Conservation (phyloP, 148 eudicot genomes). For the Selenicereus undatus region DNA sequence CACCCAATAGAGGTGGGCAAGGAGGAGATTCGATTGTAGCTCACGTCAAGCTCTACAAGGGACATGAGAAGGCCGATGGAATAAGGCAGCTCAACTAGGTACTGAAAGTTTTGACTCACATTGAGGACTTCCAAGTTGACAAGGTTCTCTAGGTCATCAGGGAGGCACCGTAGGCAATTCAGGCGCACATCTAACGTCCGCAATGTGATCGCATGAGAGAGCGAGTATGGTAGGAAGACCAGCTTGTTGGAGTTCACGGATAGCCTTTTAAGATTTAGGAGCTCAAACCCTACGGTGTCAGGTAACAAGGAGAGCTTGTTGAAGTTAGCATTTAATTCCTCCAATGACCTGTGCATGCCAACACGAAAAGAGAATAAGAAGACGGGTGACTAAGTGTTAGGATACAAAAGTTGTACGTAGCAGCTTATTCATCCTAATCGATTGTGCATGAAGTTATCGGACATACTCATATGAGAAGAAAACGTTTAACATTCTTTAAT, state of each 20-base stretch:
- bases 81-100: slow-evolving; percentile 49
- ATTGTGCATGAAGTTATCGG: too few relatives aligned
- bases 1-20: slow-evolving; percentile 64
- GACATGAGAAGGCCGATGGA: slow-evolving; percentile 71
- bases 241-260: slow-evolving; percentile 76
- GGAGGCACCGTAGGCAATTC: slow-evolving; percentile 69
- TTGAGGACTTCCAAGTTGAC: slow-evolving; percentile 58
- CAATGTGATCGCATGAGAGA: slow-evolving; percentile 56
- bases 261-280: slow-evolving; percentile 51
- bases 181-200: slow-evolving; percentile 58
- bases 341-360: slow-evolving; percentile 32
- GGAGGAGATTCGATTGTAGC: slow-evolving; percentile 52
- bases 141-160: slow-evolving; percentile 71
- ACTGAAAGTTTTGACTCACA: slow-evolving; percentile 71
- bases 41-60: slow-evolving; percentile 62
- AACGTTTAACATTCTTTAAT: too few relatives aligned
- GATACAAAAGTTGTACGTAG: too few relatives aligned
- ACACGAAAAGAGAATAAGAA: background rate
- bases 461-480: too few relatives aligned
- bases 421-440: too few relatives aligned
- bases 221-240: slow-evolving; percentile 51
- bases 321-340: slow-evolving; percentile 65
- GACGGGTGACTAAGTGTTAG: background rate
- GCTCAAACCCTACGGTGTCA: slow-evolving; percentile 74
- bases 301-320: slow-evolving; percentile 56